Conservation (phyloP, 2,329 filamentous ascomycete species). For the Pestalotiopsis fici region DNA sequence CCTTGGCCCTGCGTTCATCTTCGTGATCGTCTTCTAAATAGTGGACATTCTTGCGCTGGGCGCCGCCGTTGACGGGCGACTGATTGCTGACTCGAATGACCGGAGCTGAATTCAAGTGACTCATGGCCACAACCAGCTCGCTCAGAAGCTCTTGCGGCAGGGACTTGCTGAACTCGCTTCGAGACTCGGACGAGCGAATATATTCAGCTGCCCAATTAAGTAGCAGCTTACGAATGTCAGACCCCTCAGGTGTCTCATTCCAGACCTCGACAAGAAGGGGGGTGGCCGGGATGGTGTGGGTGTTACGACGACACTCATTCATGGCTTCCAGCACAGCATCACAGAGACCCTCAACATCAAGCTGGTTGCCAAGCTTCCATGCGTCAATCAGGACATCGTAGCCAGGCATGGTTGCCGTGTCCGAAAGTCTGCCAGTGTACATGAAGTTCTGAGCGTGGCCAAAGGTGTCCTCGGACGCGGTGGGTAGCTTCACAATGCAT, state of each 20-base stretch:
- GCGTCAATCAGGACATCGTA: constrained; percentile 57
- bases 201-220: constrained; percentile 66
- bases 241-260: constrained; percentile 63
- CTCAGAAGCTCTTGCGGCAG: constrained; percentile 64
- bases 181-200: constrained; percentile 56
- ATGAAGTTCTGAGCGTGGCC: constrained; percentile 57
- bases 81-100: constrained; percentile 29
- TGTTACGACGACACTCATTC: constrained; percentile 54
- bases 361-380: constrained; percentile 56
- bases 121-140: constrained; percentile 64
- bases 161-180: constrained; percentile 60
- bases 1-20: constrained; percentile 34
- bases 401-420: constrained; percentile 42
- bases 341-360: constrained; percentile 56
- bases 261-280: constrained; percentile 62
- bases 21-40: constrained; percentile 45
- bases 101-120: constrained; percentile 47
- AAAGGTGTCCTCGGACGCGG: constrained; percentile 51
- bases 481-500: constrained; percentile 49
- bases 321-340: constrained; percentile 58
- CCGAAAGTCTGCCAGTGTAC: constrained; percentile 50
- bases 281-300: constrained; percentile 57
- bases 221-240: constrained; percentile 58
- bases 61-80: constrained; percentile 17
- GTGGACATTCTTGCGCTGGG: constrained; percentile 47